These are phyloP conservation scores for Cryphonectria carpinicola DNA, from an alignment of 2,329 filamentous ascomycete genomes.

Conservation along the genomic window DNA sequence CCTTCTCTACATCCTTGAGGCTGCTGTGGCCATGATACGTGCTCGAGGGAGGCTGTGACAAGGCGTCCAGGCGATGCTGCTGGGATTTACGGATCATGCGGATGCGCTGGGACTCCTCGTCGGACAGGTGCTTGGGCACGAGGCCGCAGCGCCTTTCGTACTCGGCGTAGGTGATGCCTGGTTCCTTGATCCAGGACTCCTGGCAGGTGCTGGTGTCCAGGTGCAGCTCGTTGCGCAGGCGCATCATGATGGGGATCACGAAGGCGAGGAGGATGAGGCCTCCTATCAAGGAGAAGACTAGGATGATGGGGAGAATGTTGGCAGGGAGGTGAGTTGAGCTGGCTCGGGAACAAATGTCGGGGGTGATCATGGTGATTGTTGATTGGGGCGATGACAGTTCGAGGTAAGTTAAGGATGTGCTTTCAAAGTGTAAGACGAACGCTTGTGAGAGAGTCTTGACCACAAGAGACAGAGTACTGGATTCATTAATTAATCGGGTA, in stretches of 20 bases:
- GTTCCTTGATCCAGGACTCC: no score
- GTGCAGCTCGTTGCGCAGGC: no score
- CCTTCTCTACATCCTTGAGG: not conserved
- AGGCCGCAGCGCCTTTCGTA: no score
- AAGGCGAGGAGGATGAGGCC: not conserved
- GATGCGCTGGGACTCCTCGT: constrained; percentile 32
- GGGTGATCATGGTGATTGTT: not conserved
- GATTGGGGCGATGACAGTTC: not conserved
- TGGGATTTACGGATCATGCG: constrained; percentile 33
- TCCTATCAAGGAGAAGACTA: not conserved
- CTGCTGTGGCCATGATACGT: constrained; percentile 22
- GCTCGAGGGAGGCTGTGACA: constrained; percentile 11
- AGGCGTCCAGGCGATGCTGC: constrained; percentile 27
- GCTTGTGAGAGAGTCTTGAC: not conserved
- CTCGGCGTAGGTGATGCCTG: no score
- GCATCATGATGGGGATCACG: not conserved
- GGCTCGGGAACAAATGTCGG: no score
- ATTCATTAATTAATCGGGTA: no score
- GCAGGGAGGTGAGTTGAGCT: no score
- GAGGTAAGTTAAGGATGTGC: not conserved
- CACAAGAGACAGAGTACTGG: not conserved
- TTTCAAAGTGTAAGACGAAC: not conserved
- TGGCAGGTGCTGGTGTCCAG: no score
- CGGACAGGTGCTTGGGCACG: constrained; percentile 19
- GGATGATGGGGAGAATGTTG: not conserved